These are phyloP conservation scores for Hibiscus mutabilis DNA, from an alignment of 345 rosid species.

Conservation along the genomic window DNA sequence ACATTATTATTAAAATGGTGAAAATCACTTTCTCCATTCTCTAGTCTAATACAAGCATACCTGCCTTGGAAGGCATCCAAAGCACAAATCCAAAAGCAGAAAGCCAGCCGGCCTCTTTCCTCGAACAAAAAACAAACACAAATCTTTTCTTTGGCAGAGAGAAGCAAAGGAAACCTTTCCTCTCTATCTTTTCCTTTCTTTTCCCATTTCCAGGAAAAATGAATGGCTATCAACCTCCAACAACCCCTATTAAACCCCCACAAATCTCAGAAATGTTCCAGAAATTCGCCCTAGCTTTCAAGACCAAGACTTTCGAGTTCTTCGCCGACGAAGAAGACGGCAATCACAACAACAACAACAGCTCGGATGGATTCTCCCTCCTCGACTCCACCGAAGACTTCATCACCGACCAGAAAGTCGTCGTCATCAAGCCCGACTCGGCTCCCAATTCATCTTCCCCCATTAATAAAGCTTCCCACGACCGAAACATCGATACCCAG, in stretches of 20 bases:
- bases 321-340: conserved; percentile 61
- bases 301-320: conserved; percentile 84
- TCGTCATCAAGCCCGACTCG: conserved; percentile 78
- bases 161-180: not conserved
- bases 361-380: conserved; percentile 45
- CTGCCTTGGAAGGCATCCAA: conserved; percentile 64
- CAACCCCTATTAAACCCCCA: conserved; percentile 39
- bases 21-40: too few relatives aligned
- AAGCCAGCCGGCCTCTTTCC: not conserved
- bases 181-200: not conserved
- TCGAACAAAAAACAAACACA: not conserved
- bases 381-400: conserved; percentile 83
- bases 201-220: conserved; percentile 32
- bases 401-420: conserved; percentile 90
- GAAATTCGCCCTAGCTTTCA: conserved; percentile 90
- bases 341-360: conserved; percentile 8
- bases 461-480: conserved; percentile 15
- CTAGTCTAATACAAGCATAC: not conserved
- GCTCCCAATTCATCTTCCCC: conserved; percentile 17
- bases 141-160: not conserved
- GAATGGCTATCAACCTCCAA: conserved; percentile 27
- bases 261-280: conserved; percentile 88
- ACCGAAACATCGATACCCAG: conserved; percentile 33
- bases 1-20: too few relatives aligned
- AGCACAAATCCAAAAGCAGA: conserved; percentile 15